Base-by-base conservation (phyloP, 345 rosid species). In the Bruguiera parviflora region DNA sequence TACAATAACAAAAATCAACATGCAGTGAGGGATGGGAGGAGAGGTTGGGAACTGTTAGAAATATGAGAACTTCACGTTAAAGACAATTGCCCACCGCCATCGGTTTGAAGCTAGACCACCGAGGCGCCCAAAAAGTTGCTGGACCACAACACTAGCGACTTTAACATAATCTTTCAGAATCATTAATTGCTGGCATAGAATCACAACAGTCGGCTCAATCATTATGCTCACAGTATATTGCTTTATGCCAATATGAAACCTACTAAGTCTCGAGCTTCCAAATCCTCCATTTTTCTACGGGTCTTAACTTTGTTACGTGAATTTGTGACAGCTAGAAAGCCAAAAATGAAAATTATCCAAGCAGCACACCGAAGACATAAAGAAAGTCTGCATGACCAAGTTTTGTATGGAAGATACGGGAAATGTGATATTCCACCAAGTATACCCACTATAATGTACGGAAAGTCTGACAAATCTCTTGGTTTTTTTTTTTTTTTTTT, bases 91-190 rank as follows among this genome's bases (percentile, higher is more conserved):
- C 43, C 8, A 2, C 11, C 8, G 43, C 43, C 43, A 37, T 37
- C 43, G 2, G 11, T 37, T 68, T 59, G n/a, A 46, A 64, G 37
- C 56, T 21, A 52, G 72, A 52, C 62, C 73, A 62, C 66, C 19
- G 49, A 16, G 27, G 6, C 0, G 37, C 28, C 28, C 37, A 37
- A 27, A 3, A 59, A 59, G 3, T n/a, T 28, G 22, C 7, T 27
- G 73, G 67, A 63, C 73, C 46, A 53, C 61, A 25, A 25, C 28
- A 35, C 22, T 2, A 56, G 53, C 16, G 49, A 43, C 49, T 43
- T 8, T 39, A 39, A 32, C 60, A 53, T 19, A 28, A 57, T 47
- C 55, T 6, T 21, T 52, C 49, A 19, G 13, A 5, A 35, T 27
- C 49, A 33, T 63, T 20, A 33, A 39, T 53, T 62, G 27, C 39